Evolutionary conservation across 2,329 filamentous ascomycete species (phyloP).

Genomic region (Ceratocystis variospora): DNA sequence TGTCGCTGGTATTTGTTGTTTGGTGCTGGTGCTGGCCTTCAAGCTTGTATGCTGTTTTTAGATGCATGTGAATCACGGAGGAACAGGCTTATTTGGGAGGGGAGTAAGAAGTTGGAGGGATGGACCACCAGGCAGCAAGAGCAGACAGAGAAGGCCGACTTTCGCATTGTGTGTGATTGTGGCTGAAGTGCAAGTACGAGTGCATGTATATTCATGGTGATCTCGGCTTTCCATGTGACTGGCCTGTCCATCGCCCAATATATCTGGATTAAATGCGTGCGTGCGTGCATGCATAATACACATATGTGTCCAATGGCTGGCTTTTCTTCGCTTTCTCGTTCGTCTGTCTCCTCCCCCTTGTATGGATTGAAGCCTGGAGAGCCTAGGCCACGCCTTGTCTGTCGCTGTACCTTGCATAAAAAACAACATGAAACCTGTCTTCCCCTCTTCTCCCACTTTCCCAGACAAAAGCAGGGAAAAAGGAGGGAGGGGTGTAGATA

Average conservation of each 20-base stretch:
- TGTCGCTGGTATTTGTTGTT: background rate
- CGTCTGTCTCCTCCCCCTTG: background rate
- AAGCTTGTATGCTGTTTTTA: constrained; percentile 1
- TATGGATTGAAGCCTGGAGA: background rate
- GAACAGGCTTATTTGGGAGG: background rate
- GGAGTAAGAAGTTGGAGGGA: background rate
- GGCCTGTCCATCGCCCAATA: too few relatives aligned
- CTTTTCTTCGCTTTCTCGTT: background rate
- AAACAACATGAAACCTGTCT: constrained; percentile 7
- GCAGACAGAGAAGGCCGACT: background rate
- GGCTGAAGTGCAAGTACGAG: too few relatives aligned
- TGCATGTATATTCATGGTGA: too few relatives aligned
- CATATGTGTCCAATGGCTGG: too few relatives aligned
- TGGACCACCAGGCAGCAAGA: background rate
- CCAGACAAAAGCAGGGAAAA: constrained; percentile 3
- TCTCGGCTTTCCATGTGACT: too few relatives aligned
- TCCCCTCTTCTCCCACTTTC: constrained; percentile 22
- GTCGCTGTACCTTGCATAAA: constrained; percentile 5
- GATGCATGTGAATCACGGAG: constrained; percentile 8
- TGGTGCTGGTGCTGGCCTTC: background rate
- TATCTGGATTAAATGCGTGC: too few relatives aligned
- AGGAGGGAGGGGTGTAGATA: background rate
- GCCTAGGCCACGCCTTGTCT: background rate
- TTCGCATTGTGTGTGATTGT: background rate
- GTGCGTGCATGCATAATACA: too few relatives aligned